Base-by-base conservation (phyloP, 1,139 yeast species). In the Blastobotrys persicus region DNA sequence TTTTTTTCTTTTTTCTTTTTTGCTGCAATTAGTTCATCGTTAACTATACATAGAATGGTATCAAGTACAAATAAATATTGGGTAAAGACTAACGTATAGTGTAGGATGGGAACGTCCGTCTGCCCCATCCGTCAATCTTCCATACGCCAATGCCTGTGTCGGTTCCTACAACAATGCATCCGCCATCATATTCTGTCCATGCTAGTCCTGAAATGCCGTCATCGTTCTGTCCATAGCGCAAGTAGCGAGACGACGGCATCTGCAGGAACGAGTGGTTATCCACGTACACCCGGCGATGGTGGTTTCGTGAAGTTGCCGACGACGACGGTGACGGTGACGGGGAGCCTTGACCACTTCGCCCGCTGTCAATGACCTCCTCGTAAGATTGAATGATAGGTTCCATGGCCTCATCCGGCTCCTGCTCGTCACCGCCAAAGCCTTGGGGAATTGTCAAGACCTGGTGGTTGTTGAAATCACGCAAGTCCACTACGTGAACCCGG, bases 401-500 rank as follows among this genome's bases (percentile, higher is more conserved):
- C 14, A 23, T 31, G 13, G 35, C 26, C 14, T 37, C 38, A 31
- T 45, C 14, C 20, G 33, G 31, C 17, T 37, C 41, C 17, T 16
- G 13, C 42, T 26, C 14, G 20, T 43, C 31, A 13, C 35, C 37
- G 18, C 44, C 43, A 44, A 47, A 49, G 13, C 39, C 48, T 19
- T 50, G 39, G 1, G 85, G 84, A 6, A 80, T 62, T 53, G 84
- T 75, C 17, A 88, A 74, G 32, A 89, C 88, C 63, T 87, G 95
- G 61, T 87, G 95, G 58, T 83, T 80, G 55, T 75, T 72, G 59
- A 81, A 77, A 59, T 83, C 80, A 52, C 96, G 76, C 42, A 88
- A 75, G 65, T 89, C 96, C 20, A 89, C 73, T 47, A 88, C 72
- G 68, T 89, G 97, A 2, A 89, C 87, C 49, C 96, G 72, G 0